phyloP scores from a whole-genome alignment of 2,329 filamentous ascomycete species.

The Endocalyx cinctus region DNA sequence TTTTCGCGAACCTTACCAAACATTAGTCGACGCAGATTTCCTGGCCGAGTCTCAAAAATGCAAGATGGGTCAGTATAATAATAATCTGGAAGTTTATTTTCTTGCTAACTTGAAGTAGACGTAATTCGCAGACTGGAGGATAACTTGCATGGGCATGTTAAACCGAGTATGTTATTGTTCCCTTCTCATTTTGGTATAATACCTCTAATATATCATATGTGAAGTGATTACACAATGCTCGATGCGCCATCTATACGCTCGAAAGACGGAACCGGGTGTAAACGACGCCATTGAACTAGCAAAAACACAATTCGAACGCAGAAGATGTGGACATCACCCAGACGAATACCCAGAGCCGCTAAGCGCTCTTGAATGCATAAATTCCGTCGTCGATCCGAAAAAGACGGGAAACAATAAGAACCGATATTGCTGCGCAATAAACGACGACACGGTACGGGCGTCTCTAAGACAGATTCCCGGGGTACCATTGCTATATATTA shows the following conservation, averaged over 20 bases:
- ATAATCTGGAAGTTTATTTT: too few species aligned
- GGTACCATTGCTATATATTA: constrained; percentile 74
- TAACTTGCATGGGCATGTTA: constrained; percentile 82
- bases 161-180: constrained; percentile 63
- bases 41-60: constrained; percentile 75
- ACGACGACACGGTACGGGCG: constrained; percentile 60
- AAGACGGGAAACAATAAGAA: constrained; percentile 67
- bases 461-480: constrained; percentile 63
- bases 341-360: constrained; percentile 68
- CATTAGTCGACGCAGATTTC: constrained; percentile 82
- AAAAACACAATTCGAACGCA: constrained; percentile 66
- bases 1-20: constrained; percentile 92
- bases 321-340: constrained; percentile 74
- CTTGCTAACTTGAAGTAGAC: too few species aligned
- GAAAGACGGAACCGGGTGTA: constrained; percentile 49
- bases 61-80: too few species aligned
- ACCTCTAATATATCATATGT: too few species aligned
- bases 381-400: constrained; percentile 75
- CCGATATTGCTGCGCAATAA: constrained; percentile 72
- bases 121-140: constrained; percentile 70
- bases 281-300: constrained; percentile 65
- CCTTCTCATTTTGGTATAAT: not conserved
- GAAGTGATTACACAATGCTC: constrained; percentile 78
- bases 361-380: constrained; percentile 64
- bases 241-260: constrained; percentile 71